Conservation (phyloP, 2,329 filamentous ascomycete species). For the Drechslerella coelobrocha region DNA sequence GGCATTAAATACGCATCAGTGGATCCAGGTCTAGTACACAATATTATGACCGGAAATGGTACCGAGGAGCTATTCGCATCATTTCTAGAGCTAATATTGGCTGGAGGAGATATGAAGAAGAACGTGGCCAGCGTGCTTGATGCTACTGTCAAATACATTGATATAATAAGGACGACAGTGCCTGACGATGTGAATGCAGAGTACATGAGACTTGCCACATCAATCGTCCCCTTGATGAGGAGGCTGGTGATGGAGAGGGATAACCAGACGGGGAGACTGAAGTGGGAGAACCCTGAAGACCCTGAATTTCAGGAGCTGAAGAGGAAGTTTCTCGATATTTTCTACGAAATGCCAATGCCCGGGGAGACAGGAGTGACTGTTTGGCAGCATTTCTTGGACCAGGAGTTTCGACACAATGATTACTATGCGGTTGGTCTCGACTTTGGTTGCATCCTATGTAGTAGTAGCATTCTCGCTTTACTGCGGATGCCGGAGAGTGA, state of each 20-base stretch:
- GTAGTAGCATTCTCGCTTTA: constrained; percentile 16
- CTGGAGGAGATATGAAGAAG: no score
- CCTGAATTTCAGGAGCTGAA: background rate
- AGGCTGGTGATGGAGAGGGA: constrained; percentile 15
- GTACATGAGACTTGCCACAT: no score
- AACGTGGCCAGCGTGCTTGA: no score
- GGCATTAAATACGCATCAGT: background rate
- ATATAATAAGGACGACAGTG: no score
- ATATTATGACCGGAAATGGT: constrained; percentile 2
- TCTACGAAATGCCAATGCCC: constrained; percentile 13
- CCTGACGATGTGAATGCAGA: no score
- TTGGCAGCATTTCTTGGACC: constrained; percentile 5
- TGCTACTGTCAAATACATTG: no score
- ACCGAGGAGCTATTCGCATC: no score
- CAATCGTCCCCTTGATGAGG: constrained; percentile 7
- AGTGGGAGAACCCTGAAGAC: constrained; percentile 24
- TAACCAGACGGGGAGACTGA: constrained; percentile 9
- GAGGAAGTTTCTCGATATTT: constrained; percentile 10
- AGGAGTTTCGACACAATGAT: background rate
- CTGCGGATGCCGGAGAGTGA: background rate
- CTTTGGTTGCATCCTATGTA: constrained; percentile 32
- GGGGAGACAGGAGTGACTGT: background rate
- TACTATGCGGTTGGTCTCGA: constrained; percentile 38
- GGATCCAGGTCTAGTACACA: constrained; percentile 7
- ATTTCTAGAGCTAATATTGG: no score